phyloP scores from a whole-genome alignment of 768 basidiomycete genomes.

The Boletus vinaceobasis region DNA sequence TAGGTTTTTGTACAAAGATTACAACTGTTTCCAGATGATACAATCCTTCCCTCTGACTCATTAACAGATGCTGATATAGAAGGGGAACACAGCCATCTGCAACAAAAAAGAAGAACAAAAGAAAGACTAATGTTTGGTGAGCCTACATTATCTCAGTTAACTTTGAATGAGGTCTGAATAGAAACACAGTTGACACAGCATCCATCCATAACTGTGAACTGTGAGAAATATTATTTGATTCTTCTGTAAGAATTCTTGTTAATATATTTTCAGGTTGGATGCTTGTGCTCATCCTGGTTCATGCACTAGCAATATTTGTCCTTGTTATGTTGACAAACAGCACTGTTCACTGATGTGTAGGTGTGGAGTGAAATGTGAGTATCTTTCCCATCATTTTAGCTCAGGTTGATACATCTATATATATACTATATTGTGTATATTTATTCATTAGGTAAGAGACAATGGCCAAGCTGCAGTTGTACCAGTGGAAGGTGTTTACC shows the following conservation, averaged over 20 bases:
- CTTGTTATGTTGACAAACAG: conserved; percentile 36
- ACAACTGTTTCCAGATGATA: conserved; percentile 16
- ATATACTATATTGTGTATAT: neutral
- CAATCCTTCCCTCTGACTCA: conserved; percentile 14
- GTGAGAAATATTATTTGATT: conserved; percentile 11
- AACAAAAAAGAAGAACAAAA: conserved; percentile 1
- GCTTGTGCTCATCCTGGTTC: conserved; percentile 49
- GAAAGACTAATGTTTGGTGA: conserved; percentile 17
- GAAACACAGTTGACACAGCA: conserved; percentile 8
- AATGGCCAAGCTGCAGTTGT: conserved; percentile 13
- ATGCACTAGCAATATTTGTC: conserved; percentile 41
- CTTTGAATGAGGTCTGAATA: neutral
- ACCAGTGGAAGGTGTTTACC: conserved; percentile 28
- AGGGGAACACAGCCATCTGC: neutral
- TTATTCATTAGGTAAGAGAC: conserved; percentile 12
- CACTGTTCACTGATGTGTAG: conserved; percentile 49
- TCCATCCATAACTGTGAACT: neutral
- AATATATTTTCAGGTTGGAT: conserved; percentile 18
- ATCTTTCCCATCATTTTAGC: neutral
- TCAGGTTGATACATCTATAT: no score
- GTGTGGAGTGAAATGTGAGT: conserved; percentile 43
- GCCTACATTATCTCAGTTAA: neutral
- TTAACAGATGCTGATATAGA: neutral
- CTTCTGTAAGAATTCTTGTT: neutral
- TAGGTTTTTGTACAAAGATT: conserved; percentile 23